A percentile compares a stretch with the other conserved stretches of the same genome.
phyloP scores from a whole-genome alignment of 2,329 filamentous ascomycete genomes.

The Aspergillus fructus region DNA sequence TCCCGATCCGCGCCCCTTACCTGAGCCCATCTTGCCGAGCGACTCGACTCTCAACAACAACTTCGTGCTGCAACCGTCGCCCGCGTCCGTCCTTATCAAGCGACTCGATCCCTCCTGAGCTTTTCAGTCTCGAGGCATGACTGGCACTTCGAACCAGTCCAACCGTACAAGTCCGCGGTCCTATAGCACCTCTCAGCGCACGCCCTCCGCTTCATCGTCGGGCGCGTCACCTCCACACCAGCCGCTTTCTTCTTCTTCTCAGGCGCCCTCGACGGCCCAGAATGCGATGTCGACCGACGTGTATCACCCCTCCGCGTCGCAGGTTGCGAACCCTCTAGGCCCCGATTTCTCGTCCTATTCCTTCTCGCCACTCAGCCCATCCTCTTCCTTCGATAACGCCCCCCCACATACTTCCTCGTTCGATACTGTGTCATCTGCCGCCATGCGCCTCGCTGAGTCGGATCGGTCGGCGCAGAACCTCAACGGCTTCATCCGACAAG shows the following conservation, averaged over 20 bases:
- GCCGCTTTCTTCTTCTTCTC: constrained; percentile 32
- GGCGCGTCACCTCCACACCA: constrained; percentile 39
- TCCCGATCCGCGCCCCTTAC: constrained; percentile 13
- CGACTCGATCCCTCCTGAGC: constrained; percentile 12
- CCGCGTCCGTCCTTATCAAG: constrained; percentile 15
- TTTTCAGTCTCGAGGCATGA: constrained; percentile 36
- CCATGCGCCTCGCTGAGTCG: constrained; percentile 36
- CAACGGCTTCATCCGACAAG: constrained; percentile 34
- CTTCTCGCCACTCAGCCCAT: constrained; percentile 39
- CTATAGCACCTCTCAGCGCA: constrained; percentile 40
- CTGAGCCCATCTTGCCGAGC: constrained; percentile 1
- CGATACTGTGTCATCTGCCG: constrained; percentile 29
- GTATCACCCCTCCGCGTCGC: constrained; percentile 39
- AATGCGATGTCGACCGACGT: constrained; percentile 47
- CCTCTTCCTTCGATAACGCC: constrained; percentile 36
- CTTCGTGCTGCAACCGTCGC: constrained; percentile 12
- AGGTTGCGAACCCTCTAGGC: constrained; percentile 34
- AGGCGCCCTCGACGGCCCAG: constrained; percentile 39
- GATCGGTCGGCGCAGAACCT: constrained; percentile 37
- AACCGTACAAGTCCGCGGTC: constrained; percentile 44
- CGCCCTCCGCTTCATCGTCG: constrained; percentile 41
- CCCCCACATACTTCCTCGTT: constrained; percentile 26
- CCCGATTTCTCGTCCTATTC: constrained; percentile 37
- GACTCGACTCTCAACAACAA: constrained; percentile 1
- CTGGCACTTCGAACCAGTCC: constrained; percentile 42